Conservation (phyloP, 2,329 filamentous ascomycete species). For the Paraconiothyrium brasiliense region DNA sequence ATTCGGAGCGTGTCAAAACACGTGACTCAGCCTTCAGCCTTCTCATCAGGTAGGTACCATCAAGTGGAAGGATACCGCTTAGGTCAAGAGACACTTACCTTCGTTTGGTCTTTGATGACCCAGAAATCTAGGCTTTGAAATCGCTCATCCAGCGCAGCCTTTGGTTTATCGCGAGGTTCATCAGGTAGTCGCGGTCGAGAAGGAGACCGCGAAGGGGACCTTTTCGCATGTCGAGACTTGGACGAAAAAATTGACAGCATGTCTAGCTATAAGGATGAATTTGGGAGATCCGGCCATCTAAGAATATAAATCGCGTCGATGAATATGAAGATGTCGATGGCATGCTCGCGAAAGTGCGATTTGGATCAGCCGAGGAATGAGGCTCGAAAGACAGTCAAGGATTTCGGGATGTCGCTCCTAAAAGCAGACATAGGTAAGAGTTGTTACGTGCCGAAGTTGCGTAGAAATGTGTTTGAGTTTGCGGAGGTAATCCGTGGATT, state of each 20-base stretch:
- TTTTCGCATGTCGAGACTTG: conserved; percentile 5
- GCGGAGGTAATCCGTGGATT: background rate
- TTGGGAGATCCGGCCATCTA: background rate
- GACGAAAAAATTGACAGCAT: conserved; percentile 11
- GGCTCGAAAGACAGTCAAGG: background rate
- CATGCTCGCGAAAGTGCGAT: conserved; percentile 9
- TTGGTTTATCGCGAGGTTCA: conserved; percentile 5
- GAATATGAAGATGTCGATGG: background rate
- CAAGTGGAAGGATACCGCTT: background rate
- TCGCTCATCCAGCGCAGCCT: background rate
- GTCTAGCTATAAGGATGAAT: background rate
- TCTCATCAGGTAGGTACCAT: too few relatives aligned
- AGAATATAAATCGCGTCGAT: background rate
- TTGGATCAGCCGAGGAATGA: background rate
- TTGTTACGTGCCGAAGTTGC: background rate
- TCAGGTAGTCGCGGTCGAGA: conserved; percentile 2
- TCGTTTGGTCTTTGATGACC: conserved; percentile 8
- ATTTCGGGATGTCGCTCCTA: background rate
- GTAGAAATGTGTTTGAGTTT: background rate
- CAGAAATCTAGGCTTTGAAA: conserved; percentile 16
- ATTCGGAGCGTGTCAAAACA: background rate
- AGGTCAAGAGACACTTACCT: background rate
- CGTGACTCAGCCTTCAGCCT: background rate
- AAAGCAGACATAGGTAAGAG: background rate
- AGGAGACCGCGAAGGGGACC: conserved; percentile 7